These are phyloP conservation scores for Colletotrichum sp. DNA, from an alignment of 2,329 filamentous ascomycete genomes.

Conservation along the genomic window DNA sequence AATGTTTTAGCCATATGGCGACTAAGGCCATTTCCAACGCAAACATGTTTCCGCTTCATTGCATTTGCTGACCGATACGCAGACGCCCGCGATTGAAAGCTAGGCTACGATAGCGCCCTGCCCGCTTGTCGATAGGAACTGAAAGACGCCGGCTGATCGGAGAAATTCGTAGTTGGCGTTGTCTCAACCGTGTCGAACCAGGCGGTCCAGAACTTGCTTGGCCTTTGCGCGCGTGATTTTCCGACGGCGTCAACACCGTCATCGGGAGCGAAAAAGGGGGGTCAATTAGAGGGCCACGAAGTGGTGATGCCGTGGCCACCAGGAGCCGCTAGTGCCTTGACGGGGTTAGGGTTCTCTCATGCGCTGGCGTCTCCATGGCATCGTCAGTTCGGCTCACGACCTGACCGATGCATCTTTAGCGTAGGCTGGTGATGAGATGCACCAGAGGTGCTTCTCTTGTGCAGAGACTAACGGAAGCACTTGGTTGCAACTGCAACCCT, in stretches of 20 bases:
- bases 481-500: not conserved
- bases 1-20: not conserved
- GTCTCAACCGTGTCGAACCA: not conserved
- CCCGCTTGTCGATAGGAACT: not conserved
- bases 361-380: not conserved
- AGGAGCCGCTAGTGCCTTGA: not conserved
- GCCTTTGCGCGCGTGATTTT: not conserved
- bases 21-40: not conserved
- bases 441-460: not conserved
- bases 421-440: not conserved
- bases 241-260: not conserved
- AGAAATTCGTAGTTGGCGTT: not conserved
- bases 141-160: not conserved
- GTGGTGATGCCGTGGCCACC: not conserved
- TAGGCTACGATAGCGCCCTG: not conserved
- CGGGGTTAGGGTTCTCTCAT: not conserved
- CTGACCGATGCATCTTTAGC: not conserved
- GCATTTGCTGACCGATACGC: not conserved
- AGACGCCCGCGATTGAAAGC: not conserved
- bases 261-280: not conserved
- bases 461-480: not conserved
- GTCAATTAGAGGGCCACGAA: not conserved
- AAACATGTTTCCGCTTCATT: not conserved
- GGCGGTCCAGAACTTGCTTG: not conserved
- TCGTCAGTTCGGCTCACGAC: not conserved